Evolutionary conservation across 2,329 filamentous ascomycete genomes (phyloP).

Genomic region (Arachnopeziza araneosa): DNA sequence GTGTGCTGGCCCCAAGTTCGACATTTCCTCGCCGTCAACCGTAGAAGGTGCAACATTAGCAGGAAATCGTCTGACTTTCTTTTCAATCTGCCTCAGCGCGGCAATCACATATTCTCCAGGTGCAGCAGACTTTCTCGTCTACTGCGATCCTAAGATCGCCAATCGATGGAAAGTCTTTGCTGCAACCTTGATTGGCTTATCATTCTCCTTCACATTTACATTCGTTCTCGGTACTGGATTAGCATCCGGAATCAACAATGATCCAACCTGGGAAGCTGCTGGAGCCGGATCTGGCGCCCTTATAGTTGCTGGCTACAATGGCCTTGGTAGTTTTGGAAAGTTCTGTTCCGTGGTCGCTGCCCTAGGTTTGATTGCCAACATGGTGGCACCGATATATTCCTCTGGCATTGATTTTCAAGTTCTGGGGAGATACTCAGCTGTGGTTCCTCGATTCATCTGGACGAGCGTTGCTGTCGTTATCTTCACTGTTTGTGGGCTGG

Average conservation of each 20-base stretch:
- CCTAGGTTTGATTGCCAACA: slow-evolving; percentile 60
- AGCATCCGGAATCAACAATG: slow-evolving; percentile 47
- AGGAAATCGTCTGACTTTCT: slow-evolving; percentile 60
- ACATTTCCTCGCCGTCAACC: slow-evolving; percentile 43
- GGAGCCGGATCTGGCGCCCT: slow-evolving; percentile 55
- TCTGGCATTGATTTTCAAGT: slow-evolving; percentile 64
- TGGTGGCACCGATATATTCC: slow-evolving; percentile 59
- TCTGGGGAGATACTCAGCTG: slow-evolving; percentile 51
- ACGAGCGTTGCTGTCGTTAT: slow-evolving; percentile 56
- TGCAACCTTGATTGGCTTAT: slow-evolving; percentile 51
- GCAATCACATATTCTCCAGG: slow-evolving; percentile 58
- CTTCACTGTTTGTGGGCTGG: slow-evolving; percentile 59
- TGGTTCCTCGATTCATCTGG: slow-evolving; percentile 59
- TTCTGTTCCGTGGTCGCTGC: slow-evolving; percentile 62
- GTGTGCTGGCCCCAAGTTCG: slow-evolving; percentile 54
- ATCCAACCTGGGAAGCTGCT: slow-evolving; percentile 54
- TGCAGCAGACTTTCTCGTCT: slow-evolving; percentile 64
- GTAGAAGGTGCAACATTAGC: slow-evolving; percentile 47
- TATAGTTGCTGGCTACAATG: slow-evolving; percentile 55
- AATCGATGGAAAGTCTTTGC: slow-evolving; percentile 44
- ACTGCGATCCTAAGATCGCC: slow-evolving; percentile 47
- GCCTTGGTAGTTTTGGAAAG: slow-evolving; percentile 56
- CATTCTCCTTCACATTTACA: slow-evolving; percentile 53
- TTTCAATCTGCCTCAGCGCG: slow-evolving; percentile 61
- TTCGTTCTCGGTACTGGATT: slow-evolving; percentile 58